phyloP scores from a whole-genome alignment of 2,329 filamentous ascomycete genomes.

The Ophiostoma montium region DNA sequence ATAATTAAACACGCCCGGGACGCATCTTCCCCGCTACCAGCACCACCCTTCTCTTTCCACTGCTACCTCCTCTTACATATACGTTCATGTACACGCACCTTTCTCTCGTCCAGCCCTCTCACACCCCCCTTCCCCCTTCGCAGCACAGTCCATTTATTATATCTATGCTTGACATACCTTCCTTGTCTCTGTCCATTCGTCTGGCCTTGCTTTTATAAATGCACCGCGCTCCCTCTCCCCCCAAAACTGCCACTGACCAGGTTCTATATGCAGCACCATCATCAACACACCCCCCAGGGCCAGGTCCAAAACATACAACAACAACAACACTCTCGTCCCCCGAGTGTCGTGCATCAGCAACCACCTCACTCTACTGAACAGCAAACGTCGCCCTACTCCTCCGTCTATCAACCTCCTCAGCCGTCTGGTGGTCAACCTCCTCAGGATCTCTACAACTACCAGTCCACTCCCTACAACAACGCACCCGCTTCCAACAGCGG shows the following conservation, averaged over 20 bases:
- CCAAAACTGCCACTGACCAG: constrained; percentile 12
- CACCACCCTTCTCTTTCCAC: not conserved
- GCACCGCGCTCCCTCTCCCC: not conserved
- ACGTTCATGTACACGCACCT: not conserved
- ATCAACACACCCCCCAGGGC: constrained; percentile 54
- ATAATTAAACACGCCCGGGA: constrained; percentile 10
- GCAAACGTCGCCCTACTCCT: constrained; percentile 20
- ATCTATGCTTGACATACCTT: not conserved
- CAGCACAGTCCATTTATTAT: not conserved
- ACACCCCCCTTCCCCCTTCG: constrained; percentile 4
- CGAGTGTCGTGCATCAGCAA: constrained; percentile 55
- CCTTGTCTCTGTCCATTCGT: not conserved
- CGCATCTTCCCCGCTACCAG: constrained; percentile 5
- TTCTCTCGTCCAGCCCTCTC: not conserved
- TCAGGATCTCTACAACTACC: constrained; percentile 64
- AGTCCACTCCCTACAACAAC: constrained; percentile 73
- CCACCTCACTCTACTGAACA: constrained; percentile 50
- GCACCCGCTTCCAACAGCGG: constrained; percentile 67
- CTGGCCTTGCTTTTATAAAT: not conserved
- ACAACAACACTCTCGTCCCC: constrained; percentile 46
- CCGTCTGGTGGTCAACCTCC: constrained; percentile 40
- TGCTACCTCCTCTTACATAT: constrained; percentile 1
- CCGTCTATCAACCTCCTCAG: constrained; percentile 34
- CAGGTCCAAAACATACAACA: constrained; percentile 46
- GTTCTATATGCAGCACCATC: constrained; percentile 54